Evolutionary conservation across 2,329 filamentous ascomycete genomes (phyloP), one percentile per base, ranked within the genome.

Genomic region (Apiospora arundinis): DNA sequence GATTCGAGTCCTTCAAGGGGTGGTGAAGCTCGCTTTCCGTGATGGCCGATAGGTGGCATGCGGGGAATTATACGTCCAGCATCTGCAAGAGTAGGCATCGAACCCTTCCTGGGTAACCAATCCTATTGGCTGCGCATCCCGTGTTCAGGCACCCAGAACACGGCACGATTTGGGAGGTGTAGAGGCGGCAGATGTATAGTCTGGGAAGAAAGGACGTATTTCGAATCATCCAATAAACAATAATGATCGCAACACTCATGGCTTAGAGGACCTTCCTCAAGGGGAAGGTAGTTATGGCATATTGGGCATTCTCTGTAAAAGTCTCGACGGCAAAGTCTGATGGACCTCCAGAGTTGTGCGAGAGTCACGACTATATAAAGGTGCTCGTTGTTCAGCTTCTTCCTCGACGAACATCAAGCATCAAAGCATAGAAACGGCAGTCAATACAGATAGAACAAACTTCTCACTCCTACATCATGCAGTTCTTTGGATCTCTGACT

Each of bases 401-500:
- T 23, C 8, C 52, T 37, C 28, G 28, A 11, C 16, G 5, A 11
- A 8, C 28, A n/a, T n/a, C 28, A 60, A 25, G 28, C 21, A 11
- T 37, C 7, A 18, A 32, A 37, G 28, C 28, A 60, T 60, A 60
- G 52, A 60, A 37, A 21, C 52, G 4, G 23, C 56, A 40, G 1
- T n/a, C 21, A 4, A 40, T 18, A 63, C 18, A 40, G 8, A 40
- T 21, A 63, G 3, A 60, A 21, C 32, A 14, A 14, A 63, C 18
- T 14, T 63, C 18, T 23, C 12, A 21, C n/a, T 12, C 18, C 9
- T 63, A 5, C 32, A 40, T 14, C 32, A 81, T 81, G 79, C 79
- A 77, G 74, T 69, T 75, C 67, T 70, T 74, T 18, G 23, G 73
- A 60, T 32, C 76, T 18, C 69, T 80, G 14, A 74, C 77, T 67